Evolutionary conservation across 2,329 filamentous ascomycete genomes (phyloP).

Genomic region (Metarhizium album): DNA sequence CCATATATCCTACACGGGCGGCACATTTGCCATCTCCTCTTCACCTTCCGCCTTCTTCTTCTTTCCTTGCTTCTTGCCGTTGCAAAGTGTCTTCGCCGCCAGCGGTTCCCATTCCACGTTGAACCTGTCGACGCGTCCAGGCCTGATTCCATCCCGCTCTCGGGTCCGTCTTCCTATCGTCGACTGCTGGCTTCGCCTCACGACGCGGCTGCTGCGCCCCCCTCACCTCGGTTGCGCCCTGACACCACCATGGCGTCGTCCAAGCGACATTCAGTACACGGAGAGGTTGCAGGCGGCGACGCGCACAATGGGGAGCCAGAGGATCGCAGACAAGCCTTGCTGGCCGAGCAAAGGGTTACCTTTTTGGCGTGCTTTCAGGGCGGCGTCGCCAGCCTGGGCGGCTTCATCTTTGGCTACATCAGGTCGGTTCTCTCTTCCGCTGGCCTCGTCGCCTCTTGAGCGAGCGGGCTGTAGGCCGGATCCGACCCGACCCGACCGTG

Average conservation of each 20-base stretch:
- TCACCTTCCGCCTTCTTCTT: neutral
- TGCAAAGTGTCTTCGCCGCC: neutral
- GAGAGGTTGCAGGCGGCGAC: too few species aligned
- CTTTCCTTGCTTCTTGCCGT: neutral
- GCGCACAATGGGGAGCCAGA: neutral
- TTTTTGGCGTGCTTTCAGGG: slow-evolving; percentile 37
- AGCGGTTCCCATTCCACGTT: too few species aligned
- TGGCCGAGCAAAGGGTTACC: slow-evolving; percentile 21
- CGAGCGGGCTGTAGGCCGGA: too few species aligned
- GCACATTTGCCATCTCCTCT: neutral
- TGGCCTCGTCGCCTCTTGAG: neutral
- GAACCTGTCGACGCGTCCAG: too few species aligned
- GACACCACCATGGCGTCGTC: slow-evolving; percentile 4
- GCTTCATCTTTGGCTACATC: slow-evolving; percentile 48
- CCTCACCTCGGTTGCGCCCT: neutral
- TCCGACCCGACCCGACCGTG: neutral
- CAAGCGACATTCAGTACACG: neutral
- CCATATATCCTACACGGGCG: too few species aligned
- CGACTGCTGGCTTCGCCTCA: too few species aligned
- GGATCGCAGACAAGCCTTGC: neutral
- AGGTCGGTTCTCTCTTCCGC: slow-evolving; percentile 25
- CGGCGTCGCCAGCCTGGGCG: slow-evolving; percentile 40
- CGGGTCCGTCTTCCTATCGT: neutral
- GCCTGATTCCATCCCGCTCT: too few species aligned
- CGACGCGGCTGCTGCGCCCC: neutral